phyloP scores from a whole-genome alignment of 345 rosid species.

The Brassica incana region DNA sequence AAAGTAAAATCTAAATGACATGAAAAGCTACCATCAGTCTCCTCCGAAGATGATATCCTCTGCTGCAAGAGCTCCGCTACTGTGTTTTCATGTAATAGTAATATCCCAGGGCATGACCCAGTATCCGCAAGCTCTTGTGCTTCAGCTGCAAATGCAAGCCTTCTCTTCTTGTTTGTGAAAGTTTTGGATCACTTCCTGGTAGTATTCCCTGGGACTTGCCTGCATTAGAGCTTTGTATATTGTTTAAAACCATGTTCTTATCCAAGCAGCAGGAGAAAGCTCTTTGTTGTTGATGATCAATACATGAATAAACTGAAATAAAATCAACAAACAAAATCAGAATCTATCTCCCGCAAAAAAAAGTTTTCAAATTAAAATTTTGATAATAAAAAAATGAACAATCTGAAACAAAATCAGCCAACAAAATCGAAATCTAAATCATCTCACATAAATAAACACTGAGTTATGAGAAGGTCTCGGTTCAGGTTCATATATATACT shows the following conservation, averaged over 20 bases:
- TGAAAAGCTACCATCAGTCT: conserved; percentile 65
- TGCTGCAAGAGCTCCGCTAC: conserved; percentile 45
- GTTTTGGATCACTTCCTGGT: conserved; percentile 53
- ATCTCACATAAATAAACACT: background rate
- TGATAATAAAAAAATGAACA: background rate
- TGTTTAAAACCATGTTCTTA: conserved; percentile 5
- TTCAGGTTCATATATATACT: background rate
- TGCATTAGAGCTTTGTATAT: conserved; percentile 82
- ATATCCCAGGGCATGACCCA: conserved; percentile 59
- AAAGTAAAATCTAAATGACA: conserved; percentile 80
- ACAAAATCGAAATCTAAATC: background rate
- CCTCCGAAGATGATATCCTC: conserved; percentile 55
- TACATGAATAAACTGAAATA: too few species aligned
- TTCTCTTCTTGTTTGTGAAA: conserved; percentile 49
- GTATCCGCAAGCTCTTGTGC: conserved; percentile 78
- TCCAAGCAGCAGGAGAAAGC: too few species aligned
- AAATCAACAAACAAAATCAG: too few species aligned
- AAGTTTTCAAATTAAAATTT: background rate
- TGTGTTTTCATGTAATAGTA: conserved; percentile 43
- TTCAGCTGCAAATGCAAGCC: conserved; percentile 55
- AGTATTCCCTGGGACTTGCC: conserved; percentile 51
- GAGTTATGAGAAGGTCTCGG: background rate
- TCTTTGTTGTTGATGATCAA: too few species aligned
- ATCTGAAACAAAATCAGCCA: background rate
- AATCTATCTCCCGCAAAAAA: background rate